A percentile compares a stretch with the other conserved stretches of the same genome.
Evolutionary conservation across 306 rosid genomes (phyloP).

Genomic region (Vachellia pachyceras): DNA sequence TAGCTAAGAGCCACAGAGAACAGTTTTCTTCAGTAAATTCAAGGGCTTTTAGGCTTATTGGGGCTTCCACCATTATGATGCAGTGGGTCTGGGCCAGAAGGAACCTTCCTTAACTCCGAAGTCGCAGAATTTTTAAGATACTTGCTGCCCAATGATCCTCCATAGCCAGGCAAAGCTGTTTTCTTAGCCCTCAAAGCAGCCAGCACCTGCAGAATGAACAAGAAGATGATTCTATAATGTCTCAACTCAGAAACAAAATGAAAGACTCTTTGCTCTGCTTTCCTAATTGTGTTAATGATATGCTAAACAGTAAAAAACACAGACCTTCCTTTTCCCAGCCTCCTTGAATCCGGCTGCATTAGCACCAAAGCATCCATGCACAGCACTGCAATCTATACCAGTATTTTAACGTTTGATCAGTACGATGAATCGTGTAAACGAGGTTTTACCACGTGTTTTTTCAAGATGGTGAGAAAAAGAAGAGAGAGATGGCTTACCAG

Average conservation of each 20-base stretch:
- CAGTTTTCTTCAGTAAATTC: slow-evolving; percentile 10
- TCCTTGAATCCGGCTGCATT: slow-evolving; percentile 33
- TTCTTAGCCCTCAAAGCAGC: slow-evolving; percentile 42
- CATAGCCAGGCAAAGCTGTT: slow-evolving; percentile 19
- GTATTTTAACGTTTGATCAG: not conserved
- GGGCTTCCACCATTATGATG: slow-evolving; percentile 70
- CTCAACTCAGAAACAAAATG: not conserved
- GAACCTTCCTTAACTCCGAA: slow-evolving; percentile 60
- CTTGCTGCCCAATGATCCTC: slow-evolving; percentile 38
- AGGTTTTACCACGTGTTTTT: not conserved
- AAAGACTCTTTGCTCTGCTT: not conserved
- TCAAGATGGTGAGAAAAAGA: not conserved
- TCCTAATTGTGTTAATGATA: not conserved
- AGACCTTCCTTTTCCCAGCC: slow-evolving; percentile 59
- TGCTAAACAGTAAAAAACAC: not conserved
- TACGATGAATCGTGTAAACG: not conserved
- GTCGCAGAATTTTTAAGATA: slow-evolving; percentile 15
- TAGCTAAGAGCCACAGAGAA: not conserved
- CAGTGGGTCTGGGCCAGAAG: slow-evolving; percentile 76
- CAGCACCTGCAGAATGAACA: slow-evolving; percentile 48
- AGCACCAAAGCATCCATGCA: slow-evolving; percentile 43
- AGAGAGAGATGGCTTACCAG: slow-evolving; percentile 42
- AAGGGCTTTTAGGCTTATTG: slow-evolving; percentile 59
- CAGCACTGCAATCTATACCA: slow-evolving; percentile 48
- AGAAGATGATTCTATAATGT: slow-evolving; percentile 1